Evolutionary conservation across 306 rosid genomes (phyloP).

Genomic region (Cicer arietinum): DNA sequence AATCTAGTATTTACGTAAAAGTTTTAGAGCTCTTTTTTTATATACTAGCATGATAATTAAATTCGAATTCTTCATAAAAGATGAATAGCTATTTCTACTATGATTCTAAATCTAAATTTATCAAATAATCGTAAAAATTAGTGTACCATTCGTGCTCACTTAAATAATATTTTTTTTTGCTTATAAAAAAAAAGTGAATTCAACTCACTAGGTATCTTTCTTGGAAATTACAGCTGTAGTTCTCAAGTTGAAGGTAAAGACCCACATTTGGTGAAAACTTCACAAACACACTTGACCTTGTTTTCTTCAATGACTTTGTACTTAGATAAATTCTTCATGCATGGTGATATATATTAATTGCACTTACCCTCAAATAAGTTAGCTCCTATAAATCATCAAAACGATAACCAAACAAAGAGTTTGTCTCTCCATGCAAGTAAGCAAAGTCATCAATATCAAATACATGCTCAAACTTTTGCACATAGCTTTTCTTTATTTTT

Average conservation of each 20-base stretch:
- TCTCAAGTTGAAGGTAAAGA: constrained; percentile 70
- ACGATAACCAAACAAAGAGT: constrained; percentile 41
- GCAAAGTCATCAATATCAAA: constrained; percentile 29
- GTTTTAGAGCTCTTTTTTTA: too few species aligned
- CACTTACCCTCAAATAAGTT: constrained; percentile 47
- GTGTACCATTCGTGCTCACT: too few species aligned
- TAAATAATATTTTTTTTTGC: too few species aligned
- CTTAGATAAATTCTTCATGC: constrained; percentile 61
- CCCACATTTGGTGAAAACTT: constrained; percentile 88
- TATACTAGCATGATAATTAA: too few species aligned
- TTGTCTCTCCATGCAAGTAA: constrained; percentile 68
- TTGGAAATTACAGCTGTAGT: constrained; percentile 46
- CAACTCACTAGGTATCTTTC: constrained; percentile 31
- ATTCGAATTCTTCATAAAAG: too few species aligned
- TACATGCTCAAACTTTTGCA: neutral
- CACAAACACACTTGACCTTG: constrained; percentile 56
- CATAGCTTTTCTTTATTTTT: constrained; percentile 25
- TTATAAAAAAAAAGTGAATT: neutral
- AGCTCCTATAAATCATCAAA: constrained; percentile 47
- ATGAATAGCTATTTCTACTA: too few species aligned
- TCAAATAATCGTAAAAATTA: too few species aligned
- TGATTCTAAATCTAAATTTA: too few species aligned
- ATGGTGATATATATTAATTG: constrained; percentile 48
- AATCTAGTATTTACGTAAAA: too few species aligned
- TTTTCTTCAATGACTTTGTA: constrained; percentile 42